Evolutionary conservation across 2,329 filamentous ascomycete genomes (phyloP).

Genomic region (Colletotrichum scovillei): DNA sequence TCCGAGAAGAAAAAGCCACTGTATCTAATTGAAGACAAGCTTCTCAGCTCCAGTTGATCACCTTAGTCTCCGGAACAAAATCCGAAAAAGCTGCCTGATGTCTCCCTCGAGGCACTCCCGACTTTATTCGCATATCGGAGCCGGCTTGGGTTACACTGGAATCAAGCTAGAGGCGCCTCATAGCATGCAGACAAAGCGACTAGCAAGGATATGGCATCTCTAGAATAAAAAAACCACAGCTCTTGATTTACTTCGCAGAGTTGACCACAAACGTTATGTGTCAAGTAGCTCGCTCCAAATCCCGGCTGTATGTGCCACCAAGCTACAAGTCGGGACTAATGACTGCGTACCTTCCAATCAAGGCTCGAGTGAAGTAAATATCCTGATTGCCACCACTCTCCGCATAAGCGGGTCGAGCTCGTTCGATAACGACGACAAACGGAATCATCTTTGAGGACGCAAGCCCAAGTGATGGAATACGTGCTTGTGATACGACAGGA

Average conservation of each 20-base stretch:
- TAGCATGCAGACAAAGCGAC: background rate
- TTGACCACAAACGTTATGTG: too few relatives aligned
- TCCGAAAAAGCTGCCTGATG: background rate
- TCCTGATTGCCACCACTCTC: too few relatives aligned
- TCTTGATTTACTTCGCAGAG: too few relatives aligned
- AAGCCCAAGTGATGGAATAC: background rate
- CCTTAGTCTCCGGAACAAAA: background rate
- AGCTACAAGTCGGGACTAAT: too few relatives aligned
- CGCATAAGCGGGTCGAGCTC: too few relatives aligned
- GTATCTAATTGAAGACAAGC: background rate
- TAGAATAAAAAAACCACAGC: background rate
- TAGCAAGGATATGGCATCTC: background rate
- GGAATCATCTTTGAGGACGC: background rate
- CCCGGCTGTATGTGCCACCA: too few relatives aligned
- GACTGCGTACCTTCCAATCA: too few relatives aligned
- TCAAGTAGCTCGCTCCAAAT: too few relatives aligned
- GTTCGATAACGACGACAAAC: too few relatives aligned
- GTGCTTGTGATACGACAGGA: background rate
- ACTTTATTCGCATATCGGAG: background rate
- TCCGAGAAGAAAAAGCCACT: background rate
- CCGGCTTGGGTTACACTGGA: background rate
- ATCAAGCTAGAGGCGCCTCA: background rate
- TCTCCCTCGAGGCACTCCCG: background rate
- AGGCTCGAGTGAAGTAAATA: too few relatives aligned
- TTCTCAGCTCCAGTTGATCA: background rate